Conservation (phyloP, 1,139 yeast genomes). For the Taphrina confusa region DNA sequence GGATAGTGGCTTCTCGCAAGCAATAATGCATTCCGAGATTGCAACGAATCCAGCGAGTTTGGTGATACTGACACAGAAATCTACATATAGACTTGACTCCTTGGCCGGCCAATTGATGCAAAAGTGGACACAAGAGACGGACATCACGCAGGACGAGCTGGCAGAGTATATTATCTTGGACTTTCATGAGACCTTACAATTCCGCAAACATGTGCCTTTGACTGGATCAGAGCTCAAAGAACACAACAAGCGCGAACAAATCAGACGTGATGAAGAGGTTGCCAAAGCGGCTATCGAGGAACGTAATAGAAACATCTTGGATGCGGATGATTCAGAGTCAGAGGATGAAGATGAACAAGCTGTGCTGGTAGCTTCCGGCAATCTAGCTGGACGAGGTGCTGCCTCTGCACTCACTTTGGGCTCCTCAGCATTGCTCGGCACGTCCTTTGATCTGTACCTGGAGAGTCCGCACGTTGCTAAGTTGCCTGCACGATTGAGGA, state of each 20-base stretch:
- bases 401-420: constrained; percentile 28
- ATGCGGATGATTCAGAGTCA: constrained; percentile 41
- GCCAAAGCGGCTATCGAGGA: constrained; percentile 59
- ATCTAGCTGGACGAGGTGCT: constrained; percentile 19
- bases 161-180: constrained; percentile 25
- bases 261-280: constrained; percentile 53
- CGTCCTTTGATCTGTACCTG: constrained; percentile 35
- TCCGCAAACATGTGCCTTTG: constrained; percentile 42
- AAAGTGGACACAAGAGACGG: constrained; percentile 53
- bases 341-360: constrained; percentile 47
- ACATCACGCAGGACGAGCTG: constrained; percentile 39
- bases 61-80: constrained; percentile 61
- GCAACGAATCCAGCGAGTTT: constrained; percentile 26
- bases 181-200: constrained; percentile 23
- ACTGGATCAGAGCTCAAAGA: constrained; percentile 47
- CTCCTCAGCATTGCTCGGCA: constrained; percentile 34
- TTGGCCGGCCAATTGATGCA: constrained; percentile 54
- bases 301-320: constrained; percentile 59
- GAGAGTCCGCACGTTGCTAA: constrained; percentile 28
- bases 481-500: constrained; percentile 47
- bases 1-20: constrained; percentile 61
- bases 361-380: constrained; percentile 20
- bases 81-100: constrained; percentile 47
- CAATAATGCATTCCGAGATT: constrained; percentile 32
- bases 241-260: constrained; percentile 44